These are phyloP conservation scores for Decorospora gaudefroyi DNA, from an alignment of 2,329 filamentous ascomycete species.

Conservation along the genomic window DNA sequence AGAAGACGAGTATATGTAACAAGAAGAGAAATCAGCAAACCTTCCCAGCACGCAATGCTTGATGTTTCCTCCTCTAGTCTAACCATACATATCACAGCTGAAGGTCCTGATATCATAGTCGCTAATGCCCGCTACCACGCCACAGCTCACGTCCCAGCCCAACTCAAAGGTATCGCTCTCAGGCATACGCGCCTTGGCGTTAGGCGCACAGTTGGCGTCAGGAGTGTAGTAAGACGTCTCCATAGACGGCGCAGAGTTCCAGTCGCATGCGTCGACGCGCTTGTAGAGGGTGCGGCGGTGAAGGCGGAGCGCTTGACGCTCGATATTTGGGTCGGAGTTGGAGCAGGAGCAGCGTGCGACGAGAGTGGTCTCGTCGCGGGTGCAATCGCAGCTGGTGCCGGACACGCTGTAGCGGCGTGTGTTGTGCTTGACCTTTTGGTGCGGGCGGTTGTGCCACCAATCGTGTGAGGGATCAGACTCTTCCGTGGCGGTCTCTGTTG, in stretches of 20 bases:
- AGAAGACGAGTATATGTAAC: conserved; percentile 11
- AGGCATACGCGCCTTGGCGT: conserved; percentile 31
- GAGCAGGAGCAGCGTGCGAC: conserved; percentile 34
- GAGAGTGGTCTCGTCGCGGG: conserved; percentile 22
- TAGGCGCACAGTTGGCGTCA: conserved; percentile 46
- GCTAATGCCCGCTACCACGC: conserved; percentile 51
- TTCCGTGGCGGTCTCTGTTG: conserved; percentile 9
- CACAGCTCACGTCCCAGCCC: conserved; percentile 46
- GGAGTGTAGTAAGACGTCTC: conserved; percentile 49
- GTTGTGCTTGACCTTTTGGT: conserved; percentile 18
- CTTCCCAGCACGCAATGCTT: background rate
- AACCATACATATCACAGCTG: conserved; percentile 35
- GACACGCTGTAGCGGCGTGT: conserved; percentile 33
- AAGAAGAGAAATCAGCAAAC: conserved; percentile 5
- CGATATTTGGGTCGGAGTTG: conserved; percentile 26
- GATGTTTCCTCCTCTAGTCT: no score
- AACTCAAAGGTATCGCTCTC: conserved; percentile 46
- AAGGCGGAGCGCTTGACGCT: conserved; percentile 41
- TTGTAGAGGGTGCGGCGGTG: conserved; percentile 40
- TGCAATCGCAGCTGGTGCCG: conserved; percentile 40
- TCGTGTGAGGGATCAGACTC: conserved; percentile 10
- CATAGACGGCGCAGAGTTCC: conserved; percentile 49
- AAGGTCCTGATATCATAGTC: conserved; percentile 52
- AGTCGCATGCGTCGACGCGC: conserved; percentile 43
- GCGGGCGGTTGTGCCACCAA: conserved; percentile 9